These are phyloP conservation scores for Pyrenopolyporus hunteri DNA, from an alignment of 495 filamentous ascomycete genomes.

Conservation along the genomic window DNA sequence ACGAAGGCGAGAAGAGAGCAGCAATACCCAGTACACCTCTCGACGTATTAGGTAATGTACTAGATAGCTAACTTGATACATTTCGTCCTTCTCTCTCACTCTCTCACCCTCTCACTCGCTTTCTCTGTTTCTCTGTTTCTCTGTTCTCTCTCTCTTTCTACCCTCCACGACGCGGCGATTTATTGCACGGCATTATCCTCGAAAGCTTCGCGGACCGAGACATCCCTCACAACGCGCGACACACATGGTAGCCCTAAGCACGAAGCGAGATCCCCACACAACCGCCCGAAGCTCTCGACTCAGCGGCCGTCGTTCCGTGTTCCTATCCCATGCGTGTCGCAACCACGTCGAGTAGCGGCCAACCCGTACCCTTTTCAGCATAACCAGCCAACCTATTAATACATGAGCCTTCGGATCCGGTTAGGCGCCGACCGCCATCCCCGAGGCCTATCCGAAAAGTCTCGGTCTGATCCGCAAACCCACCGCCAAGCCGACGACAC, in stretches of 20 bases:
- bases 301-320: background rate
- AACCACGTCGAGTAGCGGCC: background rate
- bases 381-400: constrained; percentile 46
- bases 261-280: constrained; percentile 7
- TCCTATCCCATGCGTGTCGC: background rate
- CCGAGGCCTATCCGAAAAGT: constrained; percentile 10
- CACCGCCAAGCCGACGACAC: background rate
- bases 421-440: constrained; percentile 33
- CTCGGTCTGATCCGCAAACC: constrained; percentile 1
- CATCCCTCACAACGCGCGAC: constrained; percentile 15
- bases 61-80: no score
- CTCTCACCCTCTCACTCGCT: no score
- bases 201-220: constrained; percentile 7
- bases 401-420: constrained; percentile 27
- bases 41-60: no score
- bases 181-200: background rate
- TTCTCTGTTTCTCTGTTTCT: no score
- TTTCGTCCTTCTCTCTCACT: no score
- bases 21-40: background rate
- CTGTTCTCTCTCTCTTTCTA: no score
- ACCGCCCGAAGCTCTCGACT: background rate
- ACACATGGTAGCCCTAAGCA: background rate
- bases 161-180: background rate
- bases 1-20: background rate
- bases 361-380: constrained; percentile 27